These are phyloP conservation scores for Xerocomellus intermedius DNA, from an alignment of 768 basidiomycete genomes.

Conservation along the genomic window DNA sequence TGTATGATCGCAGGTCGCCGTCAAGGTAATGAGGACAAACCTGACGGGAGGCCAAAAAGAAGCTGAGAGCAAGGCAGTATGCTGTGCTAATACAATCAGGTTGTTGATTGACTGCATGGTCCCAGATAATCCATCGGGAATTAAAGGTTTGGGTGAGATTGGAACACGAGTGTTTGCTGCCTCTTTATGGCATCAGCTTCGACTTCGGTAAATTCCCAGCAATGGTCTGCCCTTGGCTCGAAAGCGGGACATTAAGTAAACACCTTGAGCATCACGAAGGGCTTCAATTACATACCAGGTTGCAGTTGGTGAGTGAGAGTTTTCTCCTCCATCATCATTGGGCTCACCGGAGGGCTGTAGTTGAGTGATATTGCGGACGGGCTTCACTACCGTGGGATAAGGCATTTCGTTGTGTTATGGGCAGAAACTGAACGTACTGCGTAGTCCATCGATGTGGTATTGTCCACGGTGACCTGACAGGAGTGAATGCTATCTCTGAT, in stretches of 20 bases:
- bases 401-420: not conserved
- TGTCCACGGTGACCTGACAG: slow-evolving; percentile 47
- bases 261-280: slow-evolving; percentile 20
- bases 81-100: not conserved
- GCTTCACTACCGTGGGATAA: slow-evolving; percentile 21
- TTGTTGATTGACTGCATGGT: not conserved
- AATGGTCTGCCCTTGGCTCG: slow-evolving; percentile 37
- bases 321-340: not conserved
- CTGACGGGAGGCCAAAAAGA: slow-evolving; percentile 4
- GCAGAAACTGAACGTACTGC: not conserved
- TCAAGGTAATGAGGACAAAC: slow-evolving; percentile 27
- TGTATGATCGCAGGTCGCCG: slow-evolving; percentile 21
- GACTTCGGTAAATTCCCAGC: slow-evolving; percentile 33
- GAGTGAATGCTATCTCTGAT: slow-evolving; percentile 25
- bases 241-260: slow-evolving; percentile 27
- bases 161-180: slow-evolving; percentile 28
- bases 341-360: slow-evolving; percentile 6
- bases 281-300: not conserved
- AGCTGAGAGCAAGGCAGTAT: slow-evolving; percentile 13
- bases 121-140: slow-evolving; percentile 15
- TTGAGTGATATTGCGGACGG: slow-evolving; percentile 21
- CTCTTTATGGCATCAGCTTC: slow-evolving; percentile 27
- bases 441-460: slow-evolving; percentile 27
- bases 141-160: slow-evolving; percentile 27
- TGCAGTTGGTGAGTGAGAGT: slow-evolving; percentile 17